Percentiles rank a stretch among this genome's conserved stretches.
Evolutionary conservation across 495 filamentous ascomycete species (phyloP).

Genomic region (Parmelia sp.): DNA sequence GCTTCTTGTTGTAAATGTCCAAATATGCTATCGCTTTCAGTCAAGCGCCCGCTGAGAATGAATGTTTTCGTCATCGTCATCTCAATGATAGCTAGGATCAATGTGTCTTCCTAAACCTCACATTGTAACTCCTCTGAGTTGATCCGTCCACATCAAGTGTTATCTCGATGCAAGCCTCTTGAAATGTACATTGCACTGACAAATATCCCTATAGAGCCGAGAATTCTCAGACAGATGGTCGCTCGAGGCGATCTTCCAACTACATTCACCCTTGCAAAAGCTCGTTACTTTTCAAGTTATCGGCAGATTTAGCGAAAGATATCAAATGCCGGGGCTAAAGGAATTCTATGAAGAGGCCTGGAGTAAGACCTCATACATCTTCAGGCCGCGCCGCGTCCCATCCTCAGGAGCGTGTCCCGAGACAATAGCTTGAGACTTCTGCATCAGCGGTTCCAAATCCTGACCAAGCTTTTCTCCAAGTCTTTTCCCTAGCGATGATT

Average conservation of each 20-base stretch:
- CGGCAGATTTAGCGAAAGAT: conserved; percentile 11
- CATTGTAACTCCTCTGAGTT: neutral
- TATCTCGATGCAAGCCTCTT: neutral
- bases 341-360: conserved; percentile 12
- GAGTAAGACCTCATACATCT: conserved; percentile 21
- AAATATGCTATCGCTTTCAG: neutral
- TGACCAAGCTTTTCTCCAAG: conserved; percentile 13
- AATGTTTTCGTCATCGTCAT: neutral
- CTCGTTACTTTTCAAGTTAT: neutral
- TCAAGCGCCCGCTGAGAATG: no score
- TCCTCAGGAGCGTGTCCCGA: conserved; percentile 4
- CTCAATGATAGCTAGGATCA: neutral
- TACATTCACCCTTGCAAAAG: neutral
- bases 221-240: conserved; percentile 9
- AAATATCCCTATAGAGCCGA: neutral
- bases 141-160: neutral
- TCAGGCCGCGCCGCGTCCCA: conserved; percentile 19
- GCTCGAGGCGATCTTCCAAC: neutral
- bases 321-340: conserved; percentile 2
- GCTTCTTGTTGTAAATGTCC: neutral
- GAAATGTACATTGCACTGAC: neutral
- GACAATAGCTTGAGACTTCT: conserved; percentile 12
- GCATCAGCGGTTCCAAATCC: conserved; percentile 21
- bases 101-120: neutral
- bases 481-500: conserved; percentile 9